phyloP scores from a whole-genome alignment of 129 eudicot genomes.

The Helichrysum umbraculigerum region DNA sequence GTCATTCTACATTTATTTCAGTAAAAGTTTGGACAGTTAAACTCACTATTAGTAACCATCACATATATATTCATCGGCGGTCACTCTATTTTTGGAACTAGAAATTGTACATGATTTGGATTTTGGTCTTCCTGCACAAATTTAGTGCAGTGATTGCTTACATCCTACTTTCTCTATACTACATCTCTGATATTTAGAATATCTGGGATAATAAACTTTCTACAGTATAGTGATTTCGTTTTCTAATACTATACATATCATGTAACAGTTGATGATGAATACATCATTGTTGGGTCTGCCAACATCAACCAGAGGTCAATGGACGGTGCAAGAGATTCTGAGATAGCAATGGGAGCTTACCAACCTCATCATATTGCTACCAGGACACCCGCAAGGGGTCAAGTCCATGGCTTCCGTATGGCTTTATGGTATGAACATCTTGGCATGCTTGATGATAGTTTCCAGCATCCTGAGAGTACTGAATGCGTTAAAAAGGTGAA shows the following conservation, averaged over 20 bases:
- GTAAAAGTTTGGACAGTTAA: not conserved
- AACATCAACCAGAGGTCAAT: conserved; percentile 88
- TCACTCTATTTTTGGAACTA: not conserved
- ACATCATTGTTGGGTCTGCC: conserved; percentile 81
- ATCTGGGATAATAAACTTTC: too few species aligned
- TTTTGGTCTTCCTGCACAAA: not conserved
- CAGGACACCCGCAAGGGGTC: conserved; percentile 66
- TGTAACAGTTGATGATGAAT: conserved; percentile 75
- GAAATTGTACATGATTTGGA: not conserved
- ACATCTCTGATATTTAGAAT: not conserved
- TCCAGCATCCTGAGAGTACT: conserved; percentile 54
- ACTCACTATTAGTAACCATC: not conserved
- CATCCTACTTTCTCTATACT: not conserved
- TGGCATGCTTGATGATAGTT: conserved; percentile 71
- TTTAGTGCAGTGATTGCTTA: not conserved
- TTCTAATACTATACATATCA: not conserved
- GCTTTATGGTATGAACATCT: conserved; percentile 87
- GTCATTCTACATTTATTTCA: not conserved
- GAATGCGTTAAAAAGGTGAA: conserved; percentile 62
- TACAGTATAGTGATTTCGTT: too few species aligned
- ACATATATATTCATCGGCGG: not conserved
- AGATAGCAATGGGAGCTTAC: conserved; percentile 87
- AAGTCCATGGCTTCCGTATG: conserved; percentile 80
- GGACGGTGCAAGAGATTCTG: conserved; percentile 84
- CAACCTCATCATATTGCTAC: conserved; percentile 61